phyloP scores from a whole-genome alignment of 139 green algal genomes.

The Limnomonas spitsbergensis region DNA sequence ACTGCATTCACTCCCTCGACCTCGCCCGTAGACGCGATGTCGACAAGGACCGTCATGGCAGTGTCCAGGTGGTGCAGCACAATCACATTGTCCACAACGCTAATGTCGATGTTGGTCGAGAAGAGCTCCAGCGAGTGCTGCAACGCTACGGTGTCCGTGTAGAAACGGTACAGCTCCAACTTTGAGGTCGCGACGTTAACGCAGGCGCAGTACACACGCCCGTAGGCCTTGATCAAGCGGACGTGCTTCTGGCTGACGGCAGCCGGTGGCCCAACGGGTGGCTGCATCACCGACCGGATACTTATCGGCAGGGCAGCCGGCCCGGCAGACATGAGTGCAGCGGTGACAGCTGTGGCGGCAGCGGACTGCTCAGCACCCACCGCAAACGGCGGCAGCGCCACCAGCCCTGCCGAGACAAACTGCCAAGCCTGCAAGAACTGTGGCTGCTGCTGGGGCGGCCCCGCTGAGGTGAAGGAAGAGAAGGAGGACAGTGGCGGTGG shows the following conservation, averaged over 20 bases:
- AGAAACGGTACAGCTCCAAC: conserved; percentile 64
- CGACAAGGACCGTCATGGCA: conserved; percentile 14
- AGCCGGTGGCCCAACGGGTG: background rate
- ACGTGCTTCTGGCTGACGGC: background rate
- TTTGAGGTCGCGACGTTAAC: conserved; percentile 28
- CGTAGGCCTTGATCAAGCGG: conserved; percentile 35
- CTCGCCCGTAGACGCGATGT: conserved; percentile 3
- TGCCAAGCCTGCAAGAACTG: conserved; percentile 37
- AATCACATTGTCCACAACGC: conserved; percentile 8
- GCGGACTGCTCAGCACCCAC: background rate
- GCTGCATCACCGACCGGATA: background rate
- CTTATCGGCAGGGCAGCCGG: conserved; percentile 16
- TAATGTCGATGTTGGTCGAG: conserved; percentile 14
- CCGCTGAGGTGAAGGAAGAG: conserved; percentile 20
- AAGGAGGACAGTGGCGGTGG: conserved; percentile 10
- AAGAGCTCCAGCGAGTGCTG: conserved; percentile 49
- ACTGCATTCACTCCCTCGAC: background rate
- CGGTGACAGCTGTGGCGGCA: background rate
- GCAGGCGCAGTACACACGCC: conserved; percentile 56
- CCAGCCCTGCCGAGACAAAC: conserved; percentile 41
- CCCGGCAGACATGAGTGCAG: background rate
- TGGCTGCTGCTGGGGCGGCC: too few species aligned
- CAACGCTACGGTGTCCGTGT: conserved; percentile 55
- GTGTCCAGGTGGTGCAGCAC: conserved; percentile 19
- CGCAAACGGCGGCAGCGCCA: conserved; percentile 60